Percentiles rank a stretch among this genome's conserved stretches.
Conservation (phyloP, 2,329 filamentous ascomycete genomes). For the Aspergillus fumigatus region DNA sequence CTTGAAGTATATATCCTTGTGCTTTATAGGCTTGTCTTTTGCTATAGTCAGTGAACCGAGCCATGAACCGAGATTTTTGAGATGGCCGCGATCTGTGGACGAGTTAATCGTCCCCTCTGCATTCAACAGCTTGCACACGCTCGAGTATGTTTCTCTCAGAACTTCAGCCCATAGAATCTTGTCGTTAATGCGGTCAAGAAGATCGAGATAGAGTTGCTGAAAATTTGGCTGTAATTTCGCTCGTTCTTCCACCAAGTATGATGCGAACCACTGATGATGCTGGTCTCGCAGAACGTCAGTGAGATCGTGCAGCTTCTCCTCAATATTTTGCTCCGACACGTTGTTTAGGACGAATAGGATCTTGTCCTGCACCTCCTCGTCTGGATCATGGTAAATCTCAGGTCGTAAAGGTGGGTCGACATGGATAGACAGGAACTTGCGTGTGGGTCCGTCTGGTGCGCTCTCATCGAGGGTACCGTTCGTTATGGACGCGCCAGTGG, state of each 20-base stretch:
- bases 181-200: constrained; percentile 78
- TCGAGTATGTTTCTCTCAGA: constrained; percentile 86
- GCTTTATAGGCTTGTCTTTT: constrained; percentile 89
- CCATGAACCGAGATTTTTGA: constrained; percentile 94
- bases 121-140: constrained; percentile 81
- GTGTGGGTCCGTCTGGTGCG: constrained; percentile 56
- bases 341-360: constrained; percentile 97
- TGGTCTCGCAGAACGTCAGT: constrained; percentile 71
- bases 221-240: constrained; percentile 98
- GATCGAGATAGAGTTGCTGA: constrained; percentile 84
- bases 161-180: constrained; percentile 79
- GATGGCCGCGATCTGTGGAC: constrained; percentile 74
- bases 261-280: constrained; percentile 94
- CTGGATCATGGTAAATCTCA: constrained; percentile 72
- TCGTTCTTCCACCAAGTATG: constrained; percentile 89
- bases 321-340: constrained; percentile 82
- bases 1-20: constrained; percentile 96
- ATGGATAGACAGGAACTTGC: constrained; percentile 73
- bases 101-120: constrained; percentile 82
- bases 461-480: constrained; percentile 70
- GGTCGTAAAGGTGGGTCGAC: constrained; percentile 64
- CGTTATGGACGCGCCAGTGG: constrained; percentile 44
- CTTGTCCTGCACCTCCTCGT: constrained; percentile 81
- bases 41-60: constrained; percentile 89
- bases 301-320: constrained; percentile 77